Percentiles rank a stretch among this genome's conserved stretches.
Conservation (phyloP, 108 stramenopile species). For the Nitzschia palea region DNA sequence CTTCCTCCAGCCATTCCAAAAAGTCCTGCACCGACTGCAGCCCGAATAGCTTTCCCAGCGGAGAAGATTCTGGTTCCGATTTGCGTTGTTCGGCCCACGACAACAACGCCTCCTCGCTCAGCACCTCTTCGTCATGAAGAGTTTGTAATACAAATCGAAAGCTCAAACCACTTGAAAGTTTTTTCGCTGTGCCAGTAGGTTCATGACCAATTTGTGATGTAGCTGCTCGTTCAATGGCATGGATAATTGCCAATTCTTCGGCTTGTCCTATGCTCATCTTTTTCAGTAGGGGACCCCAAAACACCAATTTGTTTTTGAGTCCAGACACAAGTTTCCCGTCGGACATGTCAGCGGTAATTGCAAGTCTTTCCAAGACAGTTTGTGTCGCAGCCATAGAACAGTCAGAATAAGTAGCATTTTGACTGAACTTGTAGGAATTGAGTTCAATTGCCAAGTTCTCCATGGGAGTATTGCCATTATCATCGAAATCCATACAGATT, state of each 20-base stretch:
- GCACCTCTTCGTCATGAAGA: conserved; percentile 75
- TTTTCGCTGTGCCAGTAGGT: conserved; percentile 38
- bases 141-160: conserved; percentile 86
- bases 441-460: conserved; percentile 89
- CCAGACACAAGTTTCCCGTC: conserved; percentile 61
- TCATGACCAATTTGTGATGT: conserved; percentile 22
- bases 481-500: conserved; percentile 86
- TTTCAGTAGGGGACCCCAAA: conserved; percentile 77
- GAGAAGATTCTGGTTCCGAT: conserved; percentile 20
- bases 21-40: conserved; percentile 81
- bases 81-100: conserved; percentile 72
- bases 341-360: conserved; percentile 47
- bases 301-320: conserved; percentile 61
- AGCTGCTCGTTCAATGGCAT: conserved; percentile 67
- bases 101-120: conserved; percentile 82
- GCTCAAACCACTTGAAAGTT: conserved; percentile 53
- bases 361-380: conserved; percentile 68
- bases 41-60: conserved; percentile 47
- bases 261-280: conserved; percentile 73
- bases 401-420: conserved; percentile 86
- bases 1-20: conserved; percentile 80
- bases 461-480: conserved; percentile 49
- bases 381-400: conserved; percentile 73
- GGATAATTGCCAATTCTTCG: conserved; percentile 78
- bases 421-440: conserved; percentile 91